Evolutionary conservation across 768 basidiomycete species (phyloP).

Genomic region (Termitomyces titanicus): DNA sequence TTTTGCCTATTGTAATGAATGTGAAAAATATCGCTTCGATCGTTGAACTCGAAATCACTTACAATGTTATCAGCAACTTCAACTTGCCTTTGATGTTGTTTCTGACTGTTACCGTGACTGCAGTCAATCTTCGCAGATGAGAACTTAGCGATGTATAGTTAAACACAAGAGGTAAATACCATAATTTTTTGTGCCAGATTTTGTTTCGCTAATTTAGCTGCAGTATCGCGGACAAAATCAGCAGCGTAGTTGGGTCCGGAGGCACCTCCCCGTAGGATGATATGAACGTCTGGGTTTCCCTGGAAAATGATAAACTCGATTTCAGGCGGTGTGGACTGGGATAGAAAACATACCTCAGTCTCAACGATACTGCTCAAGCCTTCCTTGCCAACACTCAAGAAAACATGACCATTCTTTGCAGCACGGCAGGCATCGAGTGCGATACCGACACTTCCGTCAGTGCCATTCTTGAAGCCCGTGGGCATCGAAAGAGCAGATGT

Average conservation of each 20-base stretch:
- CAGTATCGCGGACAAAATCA: constrained; percentile 75
- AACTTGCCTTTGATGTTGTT: constrained; percentile 86
- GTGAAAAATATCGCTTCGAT: neutral
- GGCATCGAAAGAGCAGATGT: constrained; percentile 89
- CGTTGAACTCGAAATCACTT: constrained; percentile 21
- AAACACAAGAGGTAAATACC: constrained; percentile 41
- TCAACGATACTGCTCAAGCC: constrained; percentile 93
- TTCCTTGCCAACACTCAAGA: constrained; percentile 96
- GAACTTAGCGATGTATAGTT: neutral
- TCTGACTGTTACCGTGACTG: constrained; percentile 93
- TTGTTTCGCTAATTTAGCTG: constrained; percentile 74
- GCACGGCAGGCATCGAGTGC: constrained; percentile 96
- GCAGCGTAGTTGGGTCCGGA: constrained; percentile 87
- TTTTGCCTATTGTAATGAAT: constrained; percentile 42
- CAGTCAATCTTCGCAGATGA: constrained; percentile 72
- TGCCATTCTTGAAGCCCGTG: constrained; percentile 98
- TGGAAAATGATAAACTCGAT: constrained; percentile 23
- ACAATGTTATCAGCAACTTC: constrained; percentile 91
- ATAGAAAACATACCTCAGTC: constrained; percentile 59
- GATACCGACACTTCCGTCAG: constrained; percentile 88
- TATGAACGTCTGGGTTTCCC: constrained; percentile 91
- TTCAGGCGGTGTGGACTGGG: neutral
- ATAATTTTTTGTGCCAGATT: constrained; percentile 79
- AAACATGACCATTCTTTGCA: constrained; percentile 87
- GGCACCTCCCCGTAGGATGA: constrained; percentile 90